Evolutionary conservation across 257 asterid genomes (phyloP).

Genomic region (Gentiana dahurica): DNA sequence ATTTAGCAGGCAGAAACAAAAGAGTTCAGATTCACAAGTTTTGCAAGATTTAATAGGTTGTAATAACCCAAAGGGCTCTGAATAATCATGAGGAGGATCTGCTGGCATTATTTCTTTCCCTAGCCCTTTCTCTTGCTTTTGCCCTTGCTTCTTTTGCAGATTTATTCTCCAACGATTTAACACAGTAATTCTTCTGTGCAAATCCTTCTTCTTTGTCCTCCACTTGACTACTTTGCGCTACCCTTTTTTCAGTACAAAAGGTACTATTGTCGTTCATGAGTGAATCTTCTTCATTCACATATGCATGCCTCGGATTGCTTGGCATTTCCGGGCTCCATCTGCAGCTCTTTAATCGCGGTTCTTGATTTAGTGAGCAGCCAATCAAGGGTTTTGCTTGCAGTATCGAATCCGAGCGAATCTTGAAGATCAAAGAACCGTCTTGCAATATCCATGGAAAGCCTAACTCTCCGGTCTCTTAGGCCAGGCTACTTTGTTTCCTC

Average conservation of each 20-base stretch:
- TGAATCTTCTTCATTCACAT: constrained; percentile 1
- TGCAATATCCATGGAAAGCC: constrained; percentile 79
- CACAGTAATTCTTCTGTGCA: constrained; percentile 5
- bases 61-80: too few species aligned
- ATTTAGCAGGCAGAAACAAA: constrained; percentile 3
- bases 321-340: not conserved
- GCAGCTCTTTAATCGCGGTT: constrained; percentile 56
- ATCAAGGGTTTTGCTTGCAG: constrained; percentile 85
- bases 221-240: not conserved
- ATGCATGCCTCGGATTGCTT: constrained; percentile 6
- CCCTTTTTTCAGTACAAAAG: too few species aligned
- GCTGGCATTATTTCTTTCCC: constrained; percentile 54
- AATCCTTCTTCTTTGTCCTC: constrained; percentile 3
- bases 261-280: not conserved
- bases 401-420: constrained; percentile 67
- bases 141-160: constrained; percentile 56
- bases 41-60: constrained; percentile 11
- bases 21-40: constrained; percentile 7
- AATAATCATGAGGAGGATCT: constrained; percentile 27
- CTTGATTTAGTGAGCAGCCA: constrained; percentile 72
- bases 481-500: constrained; percentile 17
- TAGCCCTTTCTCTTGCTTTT: constrained; percentile 82
- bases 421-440: constrained; percentile 83
- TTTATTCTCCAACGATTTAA: not conserved
- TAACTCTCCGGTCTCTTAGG: constrained; percentile 69